phyloP scores from a whole-genome alignment of 208 protist species.

The Trichomonas vaginalis region DNA sequence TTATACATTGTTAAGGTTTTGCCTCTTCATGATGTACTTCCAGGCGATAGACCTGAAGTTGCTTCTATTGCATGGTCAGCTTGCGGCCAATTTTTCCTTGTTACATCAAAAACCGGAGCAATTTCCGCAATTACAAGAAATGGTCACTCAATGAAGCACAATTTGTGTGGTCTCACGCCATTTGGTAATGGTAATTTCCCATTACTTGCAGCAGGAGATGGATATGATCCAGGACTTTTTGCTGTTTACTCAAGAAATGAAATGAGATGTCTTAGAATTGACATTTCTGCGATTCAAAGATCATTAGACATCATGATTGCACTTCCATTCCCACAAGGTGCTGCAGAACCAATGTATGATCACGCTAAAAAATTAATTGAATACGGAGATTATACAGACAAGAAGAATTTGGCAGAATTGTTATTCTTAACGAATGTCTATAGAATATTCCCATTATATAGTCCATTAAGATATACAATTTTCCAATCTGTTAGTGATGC shows the following conservation, averaged over 20 bases:
- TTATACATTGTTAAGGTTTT: not conserved
- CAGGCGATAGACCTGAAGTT: not conserved
- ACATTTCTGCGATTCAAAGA: not conserved
- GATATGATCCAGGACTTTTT: not conserved
- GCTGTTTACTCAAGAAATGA: not conserved
- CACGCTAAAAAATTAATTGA: not conserved
- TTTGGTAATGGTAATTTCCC: not conserved
- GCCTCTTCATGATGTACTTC: not conserved
- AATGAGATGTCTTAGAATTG: not conserved
- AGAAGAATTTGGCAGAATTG: not conserved
- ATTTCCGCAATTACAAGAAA: not conserved
- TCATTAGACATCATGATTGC: not conserved
- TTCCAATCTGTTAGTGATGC: not conserved
- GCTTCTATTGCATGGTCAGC: not conserved
- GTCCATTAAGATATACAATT: not conserved
- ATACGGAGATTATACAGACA: not conserved
- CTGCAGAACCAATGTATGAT: not conserved
- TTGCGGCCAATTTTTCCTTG: not conserved
- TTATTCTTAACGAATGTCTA: not conserved
- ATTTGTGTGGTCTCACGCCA: not conserved
- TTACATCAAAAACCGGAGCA: not conserved
- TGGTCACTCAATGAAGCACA: not conserved
- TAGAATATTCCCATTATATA: not conserved
- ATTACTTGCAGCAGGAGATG: not conserved
- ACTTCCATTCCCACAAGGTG: not conserved